These are phyloP conservation scores for Nothophaeocryptopus gaeumannii DNA, from an alignment of 2,329 filamentous ascomycete species.

Conservation along the genomic window DNA sequence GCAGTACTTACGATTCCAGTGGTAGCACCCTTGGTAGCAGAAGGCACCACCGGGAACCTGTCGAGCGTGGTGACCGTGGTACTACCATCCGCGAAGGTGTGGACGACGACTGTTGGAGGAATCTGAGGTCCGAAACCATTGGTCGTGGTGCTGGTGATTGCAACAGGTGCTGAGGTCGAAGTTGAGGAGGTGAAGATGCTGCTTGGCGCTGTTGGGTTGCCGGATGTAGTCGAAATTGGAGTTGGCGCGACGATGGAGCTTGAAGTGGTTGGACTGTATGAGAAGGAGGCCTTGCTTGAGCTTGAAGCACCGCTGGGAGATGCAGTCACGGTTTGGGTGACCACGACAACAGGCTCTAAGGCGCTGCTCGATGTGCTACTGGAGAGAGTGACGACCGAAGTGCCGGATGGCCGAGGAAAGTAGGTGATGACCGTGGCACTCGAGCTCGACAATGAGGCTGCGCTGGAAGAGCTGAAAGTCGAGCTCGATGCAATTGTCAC, in stretches of 20 bases:
- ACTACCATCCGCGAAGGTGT: constrained; percentile 3
- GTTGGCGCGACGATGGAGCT: too few relatives aligned
- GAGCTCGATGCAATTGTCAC: neutral
- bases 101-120: neutral
- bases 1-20: neutral
- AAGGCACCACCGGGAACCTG: too few relatives aligned
- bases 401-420: neutral
- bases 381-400: too few relatives aligned
- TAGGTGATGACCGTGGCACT: neutral
- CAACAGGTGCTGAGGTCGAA: neutral
- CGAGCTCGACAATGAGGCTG: neutral
- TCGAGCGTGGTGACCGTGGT: constrained; percentile 2
- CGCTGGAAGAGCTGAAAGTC: neutral
- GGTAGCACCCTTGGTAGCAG: too few relatives aligned
- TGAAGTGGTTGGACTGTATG: too few relatives aligned
- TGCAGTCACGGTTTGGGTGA: neutral
- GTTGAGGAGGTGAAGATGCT: neutral
- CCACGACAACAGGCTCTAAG: neutral
- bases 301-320: neutral
- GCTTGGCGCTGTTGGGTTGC: neutral
- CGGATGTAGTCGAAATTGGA: too few relatives aligned
- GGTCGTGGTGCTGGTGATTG: neutral
- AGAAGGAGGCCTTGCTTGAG: neutral
- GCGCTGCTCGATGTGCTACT: neutral
- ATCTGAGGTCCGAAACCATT: neutral